These are phyloP conservation scores for Capsella rubella DNA, from an alignment of 441 rosid genomes.

Conservation along the genomic window DNA sequence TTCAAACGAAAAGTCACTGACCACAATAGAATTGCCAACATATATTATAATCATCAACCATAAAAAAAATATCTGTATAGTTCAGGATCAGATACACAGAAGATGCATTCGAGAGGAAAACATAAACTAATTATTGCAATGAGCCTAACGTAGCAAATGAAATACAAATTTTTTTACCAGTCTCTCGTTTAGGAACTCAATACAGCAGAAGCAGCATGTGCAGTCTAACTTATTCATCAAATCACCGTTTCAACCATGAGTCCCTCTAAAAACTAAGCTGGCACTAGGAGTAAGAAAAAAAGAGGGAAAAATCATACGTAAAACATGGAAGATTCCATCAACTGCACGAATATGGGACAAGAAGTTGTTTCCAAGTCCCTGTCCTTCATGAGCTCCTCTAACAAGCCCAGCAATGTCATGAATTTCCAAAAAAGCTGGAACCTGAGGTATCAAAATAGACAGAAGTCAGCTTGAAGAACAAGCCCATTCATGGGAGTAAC, in stretches of 20 bases:
- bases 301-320: constrained; percentile 62
- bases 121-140: constrained; percentile 8
- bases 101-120: neutral
- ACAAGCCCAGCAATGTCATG: constrained; percentile 99
- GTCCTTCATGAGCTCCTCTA: constrained; percentile 97
- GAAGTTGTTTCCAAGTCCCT: constrained; percentile 97
- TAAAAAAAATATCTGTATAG: neutral
- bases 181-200: neutral
- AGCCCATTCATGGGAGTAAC: neutral
- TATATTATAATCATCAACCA: neutral
- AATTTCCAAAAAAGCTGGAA: constrained; percentile 95
- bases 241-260: constrained; percentile 16
- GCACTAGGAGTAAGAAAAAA: neutral
- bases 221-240: constrained; percentile 1
- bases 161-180: neutral
- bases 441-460: constrained; percentile 46
- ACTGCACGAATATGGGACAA: constrained; percentile 98
- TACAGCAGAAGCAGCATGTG: constrained; percentile 3
- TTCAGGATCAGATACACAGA: constrained; percentile 7
- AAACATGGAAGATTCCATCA: constrained; percentile 98
- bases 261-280: neutral
- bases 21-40: neutral
- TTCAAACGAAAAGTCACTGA: constrained; percentile 21
- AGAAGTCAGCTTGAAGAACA: constrained; percentile 8
- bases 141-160: neutral